phyloP scores from a whole-genome alignment of 2,329 filamentous ascomycete genomes.

The Pyrenophora seminiperda region DNA sequence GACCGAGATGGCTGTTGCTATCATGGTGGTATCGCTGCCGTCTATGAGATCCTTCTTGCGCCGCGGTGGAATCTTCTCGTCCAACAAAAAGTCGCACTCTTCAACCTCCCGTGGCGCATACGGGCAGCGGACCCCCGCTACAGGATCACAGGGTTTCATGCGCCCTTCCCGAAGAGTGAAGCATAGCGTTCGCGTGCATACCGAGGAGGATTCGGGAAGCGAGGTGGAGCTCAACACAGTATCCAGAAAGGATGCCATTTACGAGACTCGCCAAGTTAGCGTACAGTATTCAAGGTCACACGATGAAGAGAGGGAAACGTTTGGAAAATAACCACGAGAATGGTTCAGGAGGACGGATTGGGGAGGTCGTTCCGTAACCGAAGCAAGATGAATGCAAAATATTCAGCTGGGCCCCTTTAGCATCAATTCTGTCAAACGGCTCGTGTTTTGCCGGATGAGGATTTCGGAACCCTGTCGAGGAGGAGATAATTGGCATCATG shows the following conservation, averaged over 20 bases:
- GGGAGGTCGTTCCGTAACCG: neutral
- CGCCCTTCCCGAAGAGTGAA: constrained; percentile 14
- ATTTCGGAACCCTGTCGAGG: neutral
- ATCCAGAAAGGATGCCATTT: constrained; percentile 28
- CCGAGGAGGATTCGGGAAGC: constrained; percentile 28
- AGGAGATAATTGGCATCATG: neutral
- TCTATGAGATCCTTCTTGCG: constrained; percentile 31
- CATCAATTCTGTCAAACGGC: neutral
- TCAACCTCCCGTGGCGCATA: constrained; percentile 15
- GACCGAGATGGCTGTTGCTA: constrained; percentile 35
- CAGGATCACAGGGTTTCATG: constrained; percentile 13
- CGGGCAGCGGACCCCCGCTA: constrained; percentile 12
- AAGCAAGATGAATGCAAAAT: constrained; percentile 1
- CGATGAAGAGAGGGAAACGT: constrained; percentile 7
- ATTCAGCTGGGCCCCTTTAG: neutral
- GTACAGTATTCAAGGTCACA: constrained; percentile 25
- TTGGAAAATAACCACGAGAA: constrained; percentile 8
- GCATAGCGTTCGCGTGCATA: constrained; percentile 8
- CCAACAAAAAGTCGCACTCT: constrained; percentile 20
- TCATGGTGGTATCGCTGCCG: constrained; percentile 34
- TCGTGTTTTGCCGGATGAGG: neutral
- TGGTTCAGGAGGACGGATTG: constrained; percentile 2
- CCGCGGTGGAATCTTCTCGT: constrained; percentile 26
- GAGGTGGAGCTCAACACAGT: constrained; percentile 30
- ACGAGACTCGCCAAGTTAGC: constrained; percentile 27